A percentile compares a stretch with the other conserved stretches of the same genome.
phyloP scores from a whole-genome alignment of 176 grass and related monocot species.

The Themeda triandra region DNA sequence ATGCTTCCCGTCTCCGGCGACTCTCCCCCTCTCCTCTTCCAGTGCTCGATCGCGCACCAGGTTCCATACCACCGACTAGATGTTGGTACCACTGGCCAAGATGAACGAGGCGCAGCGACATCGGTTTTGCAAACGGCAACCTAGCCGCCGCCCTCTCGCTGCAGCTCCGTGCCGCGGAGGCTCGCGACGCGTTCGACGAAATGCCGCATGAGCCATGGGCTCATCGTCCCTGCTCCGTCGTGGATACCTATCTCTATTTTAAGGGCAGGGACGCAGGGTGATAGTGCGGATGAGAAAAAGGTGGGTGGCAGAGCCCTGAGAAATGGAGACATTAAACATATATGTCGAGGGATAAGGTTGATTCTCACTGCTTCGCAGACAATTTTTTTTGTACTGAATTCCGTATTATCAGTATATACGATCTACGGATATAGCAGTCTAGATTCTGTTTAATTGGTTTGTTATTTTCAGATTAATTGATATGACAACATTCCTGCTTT shows the following conservation, averaged over 20 bases:
- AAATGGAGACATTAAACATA: no score
- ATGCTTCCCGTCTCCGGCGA: neutral
- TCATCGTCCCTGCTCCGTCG: neutral
- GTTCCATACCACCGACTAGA: neutral
- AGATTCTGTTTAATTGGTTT: neutral
- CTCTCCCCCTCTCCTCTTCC: neutral
- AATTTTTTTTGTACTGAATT: neutral
- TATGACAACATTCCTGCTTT: neutral
- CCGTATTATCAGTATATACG: neutral
- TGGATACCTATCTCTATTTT: no score
- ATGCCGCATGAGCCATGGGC: neutral
- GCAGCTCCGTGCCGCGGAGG: neutral
- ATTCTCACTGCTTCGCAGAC: constrained; percentile 15
- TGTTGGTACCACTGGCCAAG: neutral
- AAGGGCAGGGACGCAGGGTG: no score
- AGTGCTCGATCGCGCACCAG: neutral
- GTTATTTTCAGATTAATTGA: neutral
- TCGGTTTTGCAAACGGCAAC: neutral
- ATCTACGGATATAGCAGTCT: neutral
- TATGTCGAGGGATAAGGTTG: no score
- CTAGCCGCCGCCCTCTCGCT: no score
- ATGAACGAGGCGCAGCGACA: constrained; percentile 13
- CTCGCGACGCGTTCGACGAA: neutral
- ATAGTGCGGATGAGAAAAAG: no score
- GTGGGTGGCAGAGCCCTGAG: no score